Evolutionary conservation across 2,329 filamentous ascomycete species (phyloP).

Genomic region (Pleoardoris graminearum): DNA sequence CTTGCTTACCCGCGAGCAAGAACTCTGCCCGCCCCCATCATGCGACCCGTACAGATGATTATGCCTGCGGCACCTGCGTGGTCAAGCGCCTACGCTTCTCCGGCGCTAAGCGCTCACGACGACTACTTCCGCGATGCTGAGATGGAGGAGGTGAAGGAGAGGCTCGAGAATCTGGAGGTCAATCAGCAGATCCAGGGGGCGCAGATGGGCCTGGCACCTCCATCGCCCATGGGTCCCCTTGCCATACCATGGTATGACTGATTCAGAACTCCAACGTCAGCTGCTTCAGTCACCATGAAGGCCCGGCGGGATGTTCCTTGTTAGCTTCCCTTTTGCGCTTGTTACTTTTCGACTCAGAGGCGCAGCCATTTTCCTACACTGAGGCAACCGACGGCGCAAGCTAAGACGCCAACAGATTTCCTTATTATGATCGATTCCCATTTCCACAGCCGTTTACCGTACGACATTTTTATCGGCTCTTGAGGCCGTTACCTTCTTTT

Average conservation of each 20-base stretch:
- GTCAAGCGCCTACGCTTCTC: background rate
- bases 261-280: too few relatives aligned
- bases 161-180: background rate
- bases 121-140: background rate
- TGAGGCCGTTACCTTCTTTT: too few relatives aligned
- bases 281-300: too few relatives aligned
- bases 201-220: background rate
- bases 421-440: too few relatives aligned
- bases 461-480: too few relatives aligned
- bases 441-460: too few relatives aligned
- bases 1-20: background rate
- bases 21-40: background rate
- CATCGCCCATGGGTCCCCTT: background rate
- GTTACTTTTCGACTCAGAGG: too few relatives aligned
- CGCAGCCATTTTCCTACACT: too few relatives aligned
- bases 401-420: too few relatives aligned
- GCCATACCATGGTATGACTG: background rate
- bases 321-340: too few relatives aligned
- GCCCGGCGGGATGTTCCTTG: too few relatives aligned
- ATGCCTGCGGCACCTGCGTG: background rate
- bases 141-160: background rate
- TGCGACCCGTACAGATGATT: background rate
- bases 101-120: background rate
- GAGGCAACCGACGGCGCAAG: too few relatives aligned
- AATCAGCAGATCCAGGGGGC: background rate